Evolutionary conservation across 1,139 yeast genomes (phyloP).

Genomic region (Yamadazyma trypodendri): DNA sequence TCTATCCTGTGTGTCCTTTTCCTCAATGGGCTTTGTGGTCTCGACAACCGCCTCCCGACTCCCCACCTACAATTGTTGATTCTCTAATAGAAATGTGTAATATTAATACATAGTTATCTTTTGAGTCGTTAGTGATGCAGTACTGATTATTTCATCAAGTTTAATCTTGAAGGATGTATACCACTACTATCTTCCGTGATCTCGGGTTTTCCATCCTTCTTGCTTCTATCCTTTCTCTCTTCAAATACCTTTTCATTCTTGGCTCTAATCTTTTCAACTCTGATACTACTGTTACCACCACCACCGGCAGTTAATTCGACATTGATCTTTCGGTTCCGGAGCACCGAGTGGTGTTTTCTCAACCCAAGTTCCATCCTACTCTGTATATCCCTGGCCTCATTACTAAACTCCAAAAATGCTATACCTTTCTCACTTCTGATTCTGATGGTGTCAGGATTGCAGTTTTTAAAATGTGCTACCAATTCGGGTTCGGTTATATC

Average conservation of each 20-base stretch:
- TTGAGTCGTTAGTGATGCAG: background rate
- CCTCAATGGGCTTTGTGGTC: no score
- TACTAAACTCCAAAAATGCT: slow-evolving; percentile 86
- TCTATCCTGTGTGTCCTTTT: background rate
- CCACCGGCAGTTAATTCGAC: slow-evolving; percentile 98
- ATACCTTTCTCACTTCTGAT: slow-evolving; percentile 83
- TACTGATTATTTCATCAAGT: slow-evolving; percentile 8
- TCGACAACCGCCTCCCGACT: no score
- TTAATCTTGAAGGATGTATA: slow-evolving; percentile 59
- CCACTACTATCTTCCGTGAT: slow-evolving; percentile 20
- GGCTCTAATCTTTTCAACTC: slow-evolving; percentile 69
- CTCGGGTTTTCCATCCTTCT: slow-evolving; percentile 28
- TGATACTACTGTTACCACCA: slow-evolving; percentile 80
- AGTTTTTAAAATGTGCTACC: slow-evolving; percentile 68
- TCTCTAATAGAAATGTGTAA: slow-evolving; percentile 6
- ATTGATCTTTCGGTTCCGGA: slow-evolving; percentile 75
- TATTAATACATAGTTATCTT: slow-evolving; percentile 5
- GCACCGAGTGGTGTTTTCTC: slow-evolving; percentile 71
- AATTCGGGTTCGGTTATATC: slow-evolving; percentile 63
- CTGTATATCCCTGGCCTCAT: slow-evolving; percentile 61
- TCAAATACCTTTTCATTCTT: slow-evolving; percentile 74
- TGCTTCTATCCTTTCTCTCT: slow-evolving; percentile 57
- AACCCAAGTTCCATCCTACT: slow-evolving; percentile 80
- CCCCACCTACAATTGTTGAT: background rate
- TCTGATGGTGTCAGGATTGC: slow-evolving; percentile 73